These are phyloP conservation scores for Esteya vermicola DNA, from an alignment of 2,329 filamentous ascomycete species.

Conservation along the genomic window DNA sequence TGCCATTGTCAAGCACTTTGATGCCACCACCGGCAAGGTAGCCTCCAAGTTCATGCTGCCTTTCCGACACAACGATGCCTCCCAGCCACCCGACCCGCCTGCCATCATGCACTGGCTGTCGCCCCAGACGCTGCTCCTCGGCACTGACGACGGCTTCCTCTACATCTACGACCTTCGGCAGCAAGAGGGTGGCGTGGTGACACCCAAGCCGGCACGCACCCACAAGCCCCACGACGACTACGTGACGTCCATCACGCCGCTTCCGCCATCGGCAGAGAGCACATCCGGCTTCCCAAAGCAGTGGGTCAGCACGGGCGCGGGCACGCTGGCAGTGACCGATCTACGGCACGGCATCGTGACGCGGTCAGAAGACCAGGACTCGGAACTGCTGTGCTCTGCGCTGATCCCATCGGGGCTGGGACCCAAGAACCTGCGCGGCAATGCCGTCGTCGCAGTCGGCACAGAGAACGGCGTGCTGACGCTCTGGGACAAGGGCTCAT, in stretches of 20 bases:
- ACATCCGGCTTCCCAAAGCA: slow-evolving; percentile 87
- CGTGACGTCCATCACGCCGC: slow-evolving; percentile 71
- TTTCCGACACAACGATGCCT: slow-evolving; percentile 30
- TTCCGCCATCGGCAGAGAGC: slow-evolving; percentile 66
- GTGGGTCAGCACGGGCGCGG: slow-evolving; percentile 87
- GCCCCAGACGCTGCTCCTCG: slow-evolving; percentile 75
- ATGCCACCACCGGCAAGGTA: slow-evolving; percentile 47
- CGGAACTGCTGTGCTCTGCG: slow-evolving; percentile 71
- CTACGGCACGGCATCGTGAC: slow-evolving; percentile 74
- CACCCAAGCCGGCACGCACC: slow-evolving; percentile 57
- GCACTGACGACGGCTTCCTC: slow-evolving; percentile 77
- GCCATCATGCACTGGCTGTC: slow-evolving; percentile 72
- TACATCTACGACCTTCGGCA: slow-evolving; percentile 72
- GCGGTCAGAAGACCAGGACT: slow-evolving; percentile 86
- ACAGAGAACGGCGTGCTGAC: slow-evolving; percentile 69
- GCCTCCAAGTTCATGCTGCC: slow-evolving; percentile 73
- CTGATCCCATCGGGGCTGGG: slow-evolving; percentile 62
- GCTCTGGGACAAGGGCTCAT: slow-evolving; percentile 84
- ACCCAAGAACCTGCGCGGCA: slow-evolving; percentile 47
- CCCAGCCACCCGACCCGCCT: slow-evolving; percentile 35
- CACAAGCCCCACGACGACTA: slow-evolving; percentile 87
- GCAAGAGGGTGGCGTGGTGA: slow-evolving; percentile 30
- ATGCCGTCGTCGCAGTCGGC: slow-evolving; percentile 65
- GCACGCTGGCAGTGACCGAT: slow-evolving; percentile 81
- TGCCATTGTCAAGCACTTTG: slow-evolving; percentile 39